Percentiles rank a stretch among this genome's conserved stretches.
These are phyloP conservation scores for Chrysanthemum lavandulifolium DNA, from an alignment of 129 eudicot species.

Conservation along the genomic window DNA sequence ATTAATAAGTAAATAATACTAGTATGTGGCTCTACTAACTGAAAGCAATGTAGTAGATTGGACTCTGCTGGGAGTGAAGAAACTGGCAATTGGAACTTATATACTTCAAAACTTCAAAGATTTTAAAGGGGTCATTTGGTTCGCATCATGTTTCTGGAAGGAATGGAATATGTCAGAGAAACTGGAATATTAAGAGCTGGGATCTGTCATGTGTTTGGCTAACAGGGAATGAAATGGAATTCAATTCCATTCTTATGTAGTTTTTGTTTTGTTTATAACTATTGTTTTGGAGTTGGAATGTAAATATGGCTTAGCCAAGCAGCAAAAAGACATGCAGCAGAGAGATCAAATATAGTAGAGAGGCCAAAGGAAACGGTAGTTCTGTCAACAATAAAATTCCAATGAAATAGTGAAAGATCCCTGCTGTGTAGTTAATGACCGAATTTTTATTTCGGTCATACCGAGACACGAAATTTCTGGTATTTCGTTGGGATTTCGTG, in stretches of 20 bases:
- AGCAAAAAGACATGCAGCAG: not conserved
- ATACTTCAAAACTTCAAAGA: not conserved
- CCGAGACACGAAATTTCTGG: too few relatives aligned
- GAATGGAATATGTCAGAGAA: not conserved
- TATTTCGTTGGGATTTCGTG: too few relatives aligned
- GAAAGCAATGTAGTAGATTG: not conserved
- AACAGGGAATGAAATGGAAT: not conserved
- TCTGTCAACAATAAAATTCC: constrained; percentile 2
- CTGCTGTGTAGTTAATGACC: too few relatives aligned
- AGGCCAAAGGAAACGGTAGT: too few relatives aligned
- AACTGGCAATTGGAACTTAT: not conserved
- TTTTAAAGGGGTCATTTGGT: not conserved
- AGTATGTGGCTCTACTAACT: not conserved
- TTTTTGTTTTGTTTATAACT: not conserved
- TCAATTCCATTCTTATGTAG: not conserved
- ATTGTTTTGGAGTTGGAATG: not conserved
- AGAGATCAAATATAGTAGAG: not conserved
- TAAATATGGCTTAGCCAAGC: not conserved
- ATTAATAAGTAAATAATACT: not conserved
- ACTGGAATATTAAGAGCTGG: not conserved
- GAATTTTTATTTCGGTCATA: too few relatives aligned
- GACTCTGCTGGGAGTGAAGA: not conserved
- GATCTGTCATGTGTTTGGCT: not conserved
- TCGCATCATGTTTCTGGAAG: not conserved
- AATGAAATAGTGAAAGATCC: not conserved